Base-by-base conservation (phyloP, 352 stramenopile genomes). In the Vaucheria bursata region DNA sequence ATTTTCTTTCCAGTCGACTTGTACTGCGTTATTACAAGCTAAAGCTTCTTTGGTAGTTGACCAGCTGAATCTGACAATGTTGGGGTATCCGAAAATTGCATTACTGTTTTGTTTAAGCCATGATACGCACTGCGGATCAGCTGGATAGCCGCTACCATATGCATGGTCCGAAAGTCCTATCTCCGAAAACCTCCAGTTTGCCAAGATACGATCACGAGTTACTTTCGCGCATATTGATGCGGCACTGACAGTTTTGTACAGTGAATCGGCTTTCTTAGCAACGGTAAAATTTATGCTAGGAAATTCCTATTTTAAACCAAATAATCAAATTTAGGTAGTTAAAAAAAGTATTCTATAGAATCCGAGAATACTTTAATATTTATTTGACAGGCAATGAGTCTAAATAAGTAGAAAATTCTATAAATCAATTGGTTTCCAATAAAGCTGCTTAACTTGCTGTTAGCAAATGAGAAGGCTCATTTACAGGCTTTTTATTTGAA, bases 201-300 rank as follows among this genome's bases (percentile, higher is more conserved):
- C 82, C 67, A 96, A 88, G 65, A 90, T 86, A 33, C 87, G 87
- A 74, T 96, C 91, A 35, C 91, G 88, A 25, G 89, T 95, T 64
- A 95, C 90, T 77, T 81, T 96, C 59, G 91, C 91, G 0, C 89
- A 87, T 67, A 96, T 95, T 91, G 90, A 95, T 18, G 91, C 91
- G 0, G 91, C 91, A 86, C 91, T 94, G 18, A 96, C 91, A 1
- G 94, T 91, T 84, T 95, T 95, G 86, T 94, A 96, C 1, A 95
- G 80, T 78, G 89, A 93, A 74, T 96, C 91, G 18, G 91, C 91
- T 74, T 95, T 95, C 87, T 94, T 94, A 70, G 90, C 88, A 25
- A 95, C 91, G 45, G 87, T 88, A 59, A 96, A 94, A n/a, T n/a
- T n/a, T n/a, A n/a, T n/a, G n/a, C n/a, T n/a, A n/a, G n/a, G n/a